Conservation (phyloP, 1,139 yeast species). For the Yamadazyma mexicana region DNA sequence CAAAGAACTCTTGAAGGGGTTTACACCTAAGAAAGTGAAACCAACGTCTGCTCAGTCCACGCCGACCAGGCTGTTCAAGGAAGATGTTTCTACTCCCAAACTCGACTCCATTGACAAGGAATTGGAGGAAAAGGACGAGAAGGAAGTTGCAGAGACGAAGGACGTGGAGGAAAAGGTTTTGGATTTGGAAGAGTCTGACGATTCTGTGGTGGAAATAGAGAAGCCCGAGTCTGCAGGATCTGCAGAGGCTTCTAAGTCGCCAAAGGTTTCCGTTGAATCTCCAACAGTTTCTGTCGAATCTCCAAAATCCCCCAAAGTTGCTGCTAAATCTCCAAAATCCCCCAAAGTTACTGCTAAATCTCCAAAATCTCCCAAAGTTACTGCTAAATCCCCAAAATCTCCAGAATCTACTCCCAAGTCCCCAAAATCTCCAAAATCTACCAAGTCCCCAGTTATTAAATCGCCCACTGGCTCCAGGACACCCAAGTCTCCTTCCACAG, state of each 20-base stretch:
- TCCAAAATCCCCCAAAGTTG: too few species aligned
- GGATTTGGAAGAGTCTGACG: too few species aligned
- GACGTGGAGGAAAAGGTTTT: too few species aligned
- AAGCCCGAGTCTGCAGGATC: too few species aligned
- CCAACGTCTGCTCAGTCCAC: background rate
- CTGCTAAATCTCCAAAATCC: background rate
- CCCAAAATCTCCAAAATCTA: constrained; percentile 5
- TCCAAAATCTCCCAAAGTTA: constrained; percentile 1
- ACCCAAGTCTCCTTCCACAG: background rate
- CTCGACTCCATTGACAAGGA: constrained; percentile 7
- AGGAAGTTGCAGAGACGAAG: too few species aligned
- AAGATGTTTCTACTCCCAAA: constrained; percentile 9
- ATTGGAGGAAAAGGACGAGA: background rate
- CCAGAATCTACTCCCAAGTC: constrained; percentile 10
- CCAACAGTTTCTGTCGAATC: too few species aligned
- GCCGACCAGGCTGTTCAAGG: constrained; percentile 2
- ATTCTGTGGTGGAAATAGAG: too few species aligned
- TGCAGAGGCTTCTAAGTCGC: too few species aligned
- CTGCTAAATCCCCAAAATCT: constrained; percentile 8
- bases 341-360: background rate
- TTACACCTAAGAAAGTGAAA: constrained; percentile 7
- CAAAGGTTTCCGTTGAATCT: too few species aligned
- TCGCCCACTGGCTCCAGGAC: too few species aligned
- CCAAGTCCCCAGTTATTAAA: background rate
- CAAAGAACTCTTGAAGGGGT: constrained; percentile 6